Conservation (phyloP, 345 rosid species). For the Odontarrhena argentea region DNA sequence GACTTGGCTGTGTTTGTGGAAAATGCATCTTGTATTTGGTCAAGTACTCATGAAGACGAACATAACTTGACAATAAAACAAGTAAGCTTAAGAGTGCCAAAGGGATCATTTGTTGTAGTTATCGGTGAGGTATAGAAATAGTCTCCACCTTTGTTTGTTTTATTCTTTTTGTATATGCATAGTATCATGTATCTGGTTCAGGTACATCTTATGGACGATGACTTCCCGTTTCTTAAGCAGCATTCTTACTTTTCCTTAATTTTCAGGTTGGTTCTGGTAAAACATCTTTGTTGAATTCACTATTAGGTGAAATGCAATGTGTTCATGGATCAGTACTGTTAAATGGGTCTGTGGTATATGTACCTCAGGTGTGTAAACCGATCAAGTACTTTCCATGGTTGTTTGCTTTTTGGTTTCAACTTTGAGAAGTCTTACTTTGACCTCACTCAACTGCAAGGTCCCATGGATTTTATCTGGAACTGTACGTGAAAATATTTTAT, state of each 20-base stretch:
- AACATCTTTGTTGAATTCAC: constrained; percentile 77
- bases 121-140: constrained; percentile 73
- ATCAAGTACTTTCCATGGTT: constrained; percentile 19
- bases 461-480: constrained; percentile 97
- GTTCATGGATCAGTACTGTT: constrained; percentile 61
- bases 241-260: constrained; percentile 18
- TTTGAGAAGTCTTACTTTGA: constrained; percentile 30
- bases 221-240: not conserved
- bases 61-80: constrained; percentile 56
- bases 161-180: not conserved
- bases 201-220: not conserved
- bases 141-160: not conserved
- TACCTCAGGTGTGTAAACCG: constrained; percentile 72
- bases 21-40: constrained; percentile 81
- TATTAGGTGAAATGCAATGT: constrained; percentile 70
- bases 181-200: constrained; percentile 5
- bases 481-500: constrained; percentile 69
- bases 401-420: constrained; percentile 12
- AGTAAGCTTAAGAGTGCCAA: constrained; percentile 62
- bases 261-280: constrained; percentile 95
- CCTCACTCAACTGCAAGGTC: constrained; percentile 51
- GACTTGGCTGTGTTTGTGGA: constrained; percentile 55
- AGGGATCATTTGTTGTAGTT: constrained; percentile 66
- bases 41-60: constrained; percentile 48
- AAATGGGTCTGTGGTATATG: constrained; percentile 71